A percentile compares a stretch with the other conserved stretches of the same genome.
Evolutionary conservation across 768 basidiomycete species (phyloP).

Genomic region (Boletellus emodensis): DNA sequence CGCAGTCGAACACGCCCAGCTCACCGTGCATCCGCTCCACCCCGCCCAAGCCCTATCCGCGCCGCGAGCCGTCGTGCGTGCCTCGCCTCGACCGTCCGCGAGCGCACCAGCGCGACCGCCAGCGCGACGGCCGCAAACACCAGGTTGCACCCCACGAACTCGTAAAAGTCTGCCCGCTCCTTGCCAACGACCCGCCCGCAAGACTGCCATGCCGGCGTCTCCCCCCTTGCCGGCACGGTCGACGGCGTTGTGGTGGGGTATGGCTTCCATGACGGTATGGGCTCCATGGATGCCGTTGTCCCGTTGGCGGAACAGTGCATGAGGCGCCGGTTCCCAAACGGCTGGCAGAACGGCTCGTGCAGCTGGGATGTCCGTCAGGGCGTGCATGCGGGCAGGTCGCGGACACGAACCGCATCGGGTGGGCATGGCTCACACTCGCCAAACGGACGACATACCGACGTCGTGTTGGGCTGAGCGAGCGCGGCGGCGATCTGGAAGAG

Average conservation of each 20-base stretch:
- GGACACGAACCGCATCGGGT: slow-evolving; percentile 47
- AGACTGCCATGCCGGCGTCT: slow-evolving; percentile 85
- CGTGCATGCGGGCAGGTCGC: slow-evolving; percentile 1
- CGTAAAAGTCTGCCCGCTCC: slow-evolving; percentile 86
- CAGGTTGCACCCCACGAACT: slow-evolving; percentile 84
- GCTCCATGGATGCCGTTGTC: slow-evolving; percentile 24
- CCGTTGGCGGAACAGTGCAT: slow-evolving; percentile 65
- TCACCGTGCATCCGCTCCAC: slow-evolving; percentile 1
- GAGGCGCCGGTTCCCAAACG: slow-evolving; percentile 90
- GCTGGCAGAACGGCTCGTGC: slow-evolving; percentile 86
- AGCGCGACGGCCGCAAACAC: slow-evolving; percentile 66
- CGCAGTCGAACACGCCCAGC: no score
- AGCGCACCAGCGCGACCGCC: slow-evolving; percentile 62
- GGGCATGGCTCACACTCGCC: slow-evolving; percentile 65
- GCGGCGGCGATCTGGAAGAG: slow-evolving; percentile 9
- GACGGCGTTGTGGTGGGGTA: slow-evolving; percentile 2
- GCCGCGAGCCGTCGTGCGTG: slow-evolving; percentile 84
- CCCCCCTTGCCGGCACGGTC: slow-evolving; percentile 32
- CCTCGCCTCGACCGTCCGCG: slow-evolving; percentile 60
- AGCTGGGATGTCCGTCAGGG: slow-evolving; percentile 43
- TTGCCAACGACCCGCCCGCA: slow-evolving; percentile 80
- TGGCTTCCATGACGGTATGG: slow-evolving; percentile 15
- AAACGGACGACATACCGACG: slow-evolving; percentile 47
- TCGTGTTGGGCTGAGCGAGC: slow-evolving; percentile 2
- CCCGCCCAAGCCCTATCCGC: slow-evolving; percentile 68